Base-by-base conservation (phyloP, 2,329 filamentous ascomycete genomes). In the Penicillium sp. region DNA sequence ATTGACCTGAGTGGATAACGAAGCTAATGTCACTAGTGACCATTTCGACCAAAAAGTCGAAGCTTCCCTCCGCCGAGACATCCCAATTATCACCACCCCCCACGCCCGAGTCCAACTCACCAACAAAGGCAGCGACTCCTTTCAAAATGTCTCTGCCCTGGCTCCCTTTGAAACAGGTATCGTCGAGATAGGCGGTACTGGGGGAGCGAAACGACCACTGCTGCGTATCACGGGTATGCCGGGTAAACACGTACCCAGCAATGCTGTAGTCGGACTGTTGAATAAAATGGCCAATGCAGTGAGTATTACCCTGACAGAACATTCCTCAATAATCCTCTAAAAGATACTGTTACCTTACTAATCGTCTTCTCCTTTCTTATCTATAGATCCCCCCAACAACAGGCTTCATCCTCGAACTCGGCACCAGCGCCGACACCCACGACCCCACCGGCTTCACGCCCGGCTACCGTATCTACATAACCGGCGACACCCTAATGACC, bases 381-480 rank as follows among this genome's bases (percentile, higher is more conserved):
- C 13, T 42, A 7, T 75, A 82, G 56, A 82, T 89, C 4, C 88
- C 88, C 4, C 88, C 87, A 2, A 88, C 85, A 1, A 89, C 89
- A 69, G 87, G 88, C 35, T 90, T 87, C 86, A 84, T 90, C 76
- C 63, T 90, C 4, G 87, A 90, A 72, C 75, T 90, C 10, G 87
- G 87, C 1, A 81, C 84, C 30, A 42, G 54, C 66, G 67, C 73
- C 30, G 59, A 55, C 53, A 40, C 70, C 45, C 38, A 62, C 10
- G 55, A 56, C 9, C 57, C 44, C 1, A 59, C 63, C 3, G 65
- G 69, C 4, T 81, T 85, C 61, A 71, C 80, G 12, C 79, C 75
- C 24, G 84, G 85, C 1, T 87, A 87, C 68, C 75, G 84, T 15
- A 88, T 89, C 68, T 90, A 90, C 74, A 89, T 90, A 62, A 86